phyloP scores from a whole-genome alignment of 1,284 basidiomycete species.

The Tilletia indica region DNA sequence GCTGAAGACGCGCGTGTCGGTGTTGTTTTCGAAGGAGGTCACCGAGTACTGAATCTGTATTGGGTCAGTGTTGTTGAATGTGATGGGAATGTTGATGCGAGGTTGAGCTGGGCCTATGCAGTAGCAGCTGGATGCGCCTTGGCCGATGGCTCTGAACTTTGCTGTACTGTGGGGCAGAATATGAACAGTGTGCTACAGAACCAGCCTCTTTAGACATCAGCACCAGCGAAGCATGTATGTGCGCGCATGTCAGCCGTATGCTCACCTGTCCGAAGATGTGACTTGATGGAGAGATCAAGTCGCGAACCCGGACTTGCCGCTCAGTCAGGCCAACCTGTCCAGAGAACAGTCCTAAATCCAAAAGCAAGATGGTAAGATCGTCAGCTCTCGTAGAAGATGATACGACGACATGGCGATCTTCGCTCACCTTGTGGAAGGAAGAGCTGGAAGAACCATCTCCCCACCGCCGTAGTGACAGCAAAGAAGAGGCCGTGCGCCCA shows the following conservation, averaged over 20 bases:
- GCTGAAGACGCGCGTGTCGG: constrained; percentile 67
- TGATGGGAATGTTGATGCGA: constrained; percentile 69
- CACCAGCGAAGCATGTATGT: neutral
- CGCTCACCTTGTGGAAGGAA: constrained; percentile 32
- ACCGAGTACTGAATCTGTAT: constrained; percentile 72
- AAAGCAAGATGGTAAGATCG: neutral
- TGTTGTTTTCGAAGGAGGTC: constrained; percentile 66
- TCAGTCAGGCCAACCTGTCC: constrained; percentile 56
- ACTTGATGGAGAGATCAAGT: constrained; percentile 54
- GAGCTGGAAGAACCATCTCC: constrained; percentile 30
- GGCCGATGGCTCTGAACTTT: constrained; percentile 71
- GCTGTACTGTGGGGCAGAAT: constrained; percentile 79
- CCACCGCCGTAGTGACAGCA: constrained; percentile 21
- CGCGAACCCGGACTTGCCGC: constrained; percentile 55
- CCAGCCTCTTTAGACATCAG: neutral
- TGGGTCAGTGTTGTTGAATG: constrained; percentile 88
- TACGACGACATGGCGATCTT: neutral
- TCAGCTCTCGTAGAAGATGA: neutral
- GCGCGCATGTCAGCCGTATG: neutral
- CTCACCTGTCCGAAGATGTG: constrained; percentile 72
- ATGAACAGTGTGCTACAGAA: constrained; percentile 69
- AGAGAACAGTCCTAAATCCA: constrained; percentile 60
- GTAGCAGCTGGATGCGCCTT: constrained; percentile 57
- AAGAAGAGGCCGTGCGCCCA: constrained; percentile 26
- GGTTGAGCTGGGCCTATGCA: constrained; percentile 66